Base-by-base conservation (phyloP, 1,284 basidiomycete genomes). In the Cryptococcus maquisensis region DNA sequence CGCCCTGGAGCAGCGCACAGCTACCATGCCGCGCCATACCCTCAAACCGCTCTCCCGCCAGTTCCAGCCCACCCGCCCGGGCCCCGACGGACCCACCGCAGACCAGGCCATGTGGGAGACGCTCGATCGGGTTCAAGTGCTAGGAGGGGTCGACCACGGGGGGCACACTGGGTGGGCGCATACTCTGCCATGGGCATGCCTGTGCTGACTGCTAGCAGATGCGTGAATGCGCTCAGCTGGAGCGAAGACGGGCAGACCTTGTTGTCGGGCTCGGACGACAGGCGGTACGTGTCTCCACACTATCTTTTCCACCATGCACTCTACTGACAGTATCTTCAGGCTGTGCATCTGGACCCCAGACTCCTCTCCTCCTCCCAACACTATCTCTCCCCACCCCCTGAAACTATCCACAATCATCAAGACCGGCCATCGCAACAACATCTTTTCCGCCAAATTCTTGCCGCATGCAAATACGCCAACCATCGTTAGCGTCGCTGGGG, bases 151-250 rank as follows among this genome's bases (percentile, higher is more conserved):
- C 10, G 54, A 56, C n/a, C 60, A 60, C 21, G 72, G 64, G 4
- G 72, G 64, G 4, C 72, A 74, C 51, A 52, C 43, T 18, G 72
- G 72, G 69, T 73, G 45, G 51, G 69, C 57, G 26, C 12, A 8
- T 32, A 6, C 28, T 32, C 10, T 32, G 3, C 28, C 10, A 18
- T 37, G 24, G 36, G 20, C 12, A 26, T 15, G 4, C 18, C 24
- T 36, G 13, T 10, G 38, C 13, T 41, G 23, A 10, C 18, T 7
- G 12, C 18, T 15, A 41, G n/a, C 24, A 64, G 77, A 15, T 92
- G 89, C 63, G 87, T 93, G 16, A 93, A 93, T 68, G 88, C 91
- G 10, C 71, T 94, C 15, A 86, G 84, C 56, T 95, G 91, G 91
- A 84, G 85, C 2, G 80, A 80, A 51, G 83, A 86, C 57, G 91